Conservation (phyloP, 805 yeast species). For the Cyberlindnera bimundalis region DNA sequence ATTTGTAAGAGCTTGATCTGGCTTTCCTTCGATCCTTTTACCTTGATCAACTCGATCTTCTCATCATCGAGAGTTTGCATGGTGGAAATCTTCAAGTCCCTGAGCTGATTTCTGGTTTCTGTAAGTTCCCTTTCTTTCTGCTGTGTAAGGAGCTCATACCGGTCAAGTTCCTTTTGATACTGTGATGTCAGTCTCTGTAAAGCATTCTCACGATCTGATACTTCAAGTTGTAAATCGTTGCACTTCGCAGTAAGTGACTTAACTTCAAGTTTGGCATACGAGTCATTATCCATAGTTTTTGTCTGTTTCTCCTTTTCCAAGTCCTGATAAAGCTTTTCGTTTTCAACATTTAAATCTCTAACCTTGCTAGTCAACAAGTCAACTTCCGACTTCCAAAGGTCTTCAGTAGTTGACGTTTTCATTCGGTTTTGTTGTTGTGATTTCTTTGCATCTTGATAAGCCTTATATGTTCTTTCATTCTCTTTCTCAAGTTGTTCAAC, state of each 20-base stretch:
- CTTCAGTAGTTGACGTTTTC: constrained; percentile 7
- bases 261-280: constrained; percentile 37
- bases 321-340: constrained; percentile 35
- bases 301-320: constrained; percentile 31
- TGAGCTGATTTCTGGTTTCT: constrained; percentile 33
- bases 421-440: constrained; percentile 8
- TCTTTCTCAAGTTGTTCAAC: constrained; percentile 32
- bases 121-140: constrained; percentile 38
- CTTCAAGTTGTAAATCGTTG: constrained; percentile 30
- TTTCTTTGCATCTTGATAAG: constrained; percentile 21
- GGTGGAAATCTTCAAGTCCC: constrained; percentile 30
- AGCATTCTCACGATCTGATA: constrained; percentile 22
- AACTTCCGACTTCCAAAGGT: constrained; percentile 31
- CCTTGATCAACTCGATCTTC: constrained; percentile 33
- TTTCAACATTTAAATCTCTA: constrained; percentile 35
- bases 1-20: constrained; percentile 34
- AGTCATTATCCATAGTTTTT: constrained; percentile 14
- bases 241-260: constrained; percentile 35
- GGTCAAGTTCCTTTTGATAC: constrained; percentile 24
- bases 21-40: constrained; percentile 37
- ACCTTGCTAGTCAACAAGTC: constrained; percentile 30
- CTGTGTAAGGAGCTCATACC: constrained; percentile 22
- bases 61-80: constrained; percentile 35
- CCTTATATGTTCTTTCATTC: constrained; percentile 29
- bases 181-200: constrained; percentile 21